Conservation (phyloP, 2,329 filamentous ascomycete genomes). For the Epichloe elymi region DNA sequence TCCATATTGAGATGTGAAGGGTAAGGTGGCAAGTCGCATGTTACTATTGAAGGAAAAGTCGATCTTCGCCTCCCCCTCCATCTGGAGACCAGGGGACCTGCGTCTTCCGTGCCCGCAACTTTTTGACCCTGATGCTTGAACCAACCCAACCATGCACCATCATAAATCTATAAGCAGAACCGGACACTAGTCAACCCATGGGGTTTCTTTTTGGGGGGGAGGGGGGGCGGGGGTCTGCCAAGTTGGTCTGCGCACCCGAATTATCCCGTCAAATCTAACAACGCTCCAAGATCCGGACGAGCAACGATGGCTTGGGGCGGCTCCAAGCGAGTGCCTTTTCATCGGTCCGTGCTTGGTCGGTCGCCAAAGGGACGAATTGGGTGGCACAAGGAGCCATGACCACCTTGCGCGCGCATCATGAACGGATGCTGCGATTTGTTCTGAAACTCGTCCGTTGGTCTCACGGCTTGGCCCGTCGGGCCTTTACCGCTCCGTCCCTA, state of each 20-base stretch:
- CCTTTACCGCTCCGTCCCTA: not conserved
- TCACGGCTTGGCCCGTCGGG: constrained; percentile 2
- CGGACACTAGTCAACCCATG: too few relatives aligned
- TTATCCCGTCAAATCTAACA: not conserved
- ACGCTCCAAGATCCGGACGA: not conserved
- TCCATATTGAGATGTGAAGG: not conserved
- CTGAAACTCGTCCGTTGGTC: not conserved
- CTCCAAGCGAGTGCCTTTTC: not conserved
- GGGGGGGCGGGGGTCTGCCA: too few relatives aligned
- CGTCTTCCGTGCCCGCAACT: not conserved
- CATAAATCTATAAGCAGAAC: too few relatives aligned
- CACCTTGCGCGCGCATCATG: not conserved
- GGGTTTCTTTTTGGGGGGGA: too few relatives aligned
- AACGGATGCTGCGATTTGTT: not conserved
- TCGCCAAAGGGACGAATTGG: not conserved
- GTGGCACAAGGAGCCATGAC: not conserved
- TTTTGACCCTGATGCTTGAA: not conserved
- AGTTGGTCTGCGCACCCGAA: not conserved
- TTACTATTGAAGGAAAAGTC: not conserved
- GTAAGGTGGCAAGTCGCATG: not conserved
- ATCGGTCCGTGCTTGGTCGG: not conserved
- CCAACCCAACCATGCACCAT: too few relatives aligned
- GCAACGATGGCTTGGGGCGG: not conserved
- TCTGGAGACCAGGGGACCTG: not conserved
- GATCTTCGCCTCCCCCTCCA: not conserved